Percentiles rank a stretch among this genome's conserved stretches.
Conservation (phyloP, 2,329 filamentous ascomycete species). For the Hypoxylon sp. region DNA sequence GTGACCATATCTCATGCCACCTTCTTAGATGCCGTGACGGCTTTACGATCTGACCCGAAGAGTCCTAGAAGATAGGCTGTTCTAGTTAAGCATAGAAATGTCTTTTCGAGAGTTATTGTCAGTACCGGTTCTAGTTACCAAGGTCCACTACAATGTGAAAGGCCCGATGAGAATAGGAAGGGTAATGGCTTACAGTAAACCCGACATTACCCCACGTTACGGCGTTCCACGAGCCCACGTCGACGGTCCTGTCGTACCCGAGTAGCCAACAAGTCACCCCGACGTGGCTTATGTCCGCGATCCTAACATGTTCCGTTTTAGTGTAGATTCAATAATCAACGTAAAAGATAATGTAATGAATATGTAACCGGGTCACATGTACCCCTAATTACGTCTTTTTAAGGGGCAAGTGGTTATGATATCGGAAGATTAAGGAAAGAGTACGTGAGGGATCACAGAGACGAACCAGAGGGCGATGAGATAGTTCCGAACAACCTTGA, state of each 20-base stretch:
- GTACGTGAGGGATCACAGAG: constrained; percentile 5
- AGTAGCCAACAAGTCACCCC: constrained; percentile 72
- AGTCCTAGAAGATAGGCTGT: constrained; percentile 54
- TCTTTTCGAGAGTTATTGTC: constrained; percentile 38
- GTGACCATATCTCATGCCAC: constrained; percentile 32
- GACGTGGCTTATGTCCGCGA: constrained; percentile 78
- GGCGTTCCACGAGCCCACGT: constrained; percentile 74
- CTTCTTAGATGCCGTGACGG: constrained; percentile 44
- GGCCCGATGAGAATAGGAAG: neutral
- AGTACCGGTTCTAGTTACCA: constrained; percentile 9
- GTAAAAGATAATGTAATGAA: neutral
- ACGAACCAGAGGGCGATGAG: constrained; percentile 72
- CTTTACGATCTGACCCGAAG: constrained; percentile 50
- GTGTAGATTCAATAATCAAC: neutral
- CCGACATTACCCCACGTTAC: constrained; percentile 82
- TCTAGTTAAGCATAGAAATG: constrained; percentile 53
- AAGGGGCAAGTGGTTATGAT: neutral
- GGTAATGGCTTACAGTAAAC: constrained; percentile 66
- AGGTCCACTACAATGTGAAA: neutral
- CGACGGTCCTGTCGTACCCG: constrained; percentile 67
- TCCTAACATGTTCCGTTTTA: constrained; percentile 47
- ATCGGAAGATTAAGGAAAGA: constrained; percentile 11
- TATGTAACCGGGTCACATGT: neutral
- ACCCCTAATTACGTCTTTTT: neutral
- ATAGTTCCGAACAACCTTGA: constrained; percentile 77